These are phyloP conservation scores for Fonsecaea multimorphosa DNA, from an alignment of 2,329 filamentous ascomycete species.

Conservation along the genomic window DNA sequence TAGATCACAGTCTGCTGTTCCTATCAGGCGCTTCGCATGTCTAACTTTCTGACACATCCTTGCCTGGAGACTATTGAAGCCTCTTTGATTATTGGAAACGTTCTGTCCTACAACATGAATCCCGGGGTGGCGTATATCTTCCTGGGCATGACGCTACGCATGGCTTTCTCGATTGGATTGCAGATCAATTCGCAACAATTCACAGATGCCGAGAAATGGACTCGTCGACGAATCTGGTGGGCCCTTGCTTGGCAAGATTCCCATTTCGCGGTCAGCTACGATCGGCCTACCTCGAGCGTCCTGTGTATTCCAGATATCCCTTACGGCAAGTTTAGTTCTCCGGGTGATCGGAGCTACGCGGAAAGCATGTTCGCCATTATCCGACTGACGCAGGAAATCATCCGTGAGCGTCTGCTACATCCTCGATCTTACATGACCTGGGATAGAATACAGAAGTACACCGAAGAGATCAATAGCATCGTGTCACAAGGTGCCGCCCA, in stretches of 20 bases:
- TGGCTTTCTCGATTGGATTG: constrained; percentile 65
- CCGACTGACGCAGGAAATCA: constrained; percentile 60
- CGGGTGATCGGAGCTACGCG: constrained; percentile 61
- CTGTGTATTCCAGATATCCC: constrained; percentile 60
- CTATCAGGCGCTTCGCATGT: constrained; percentile 68
- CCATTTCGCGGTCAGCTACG: constrained; percentile 67
- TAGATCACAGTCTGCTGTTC: constrained; percentile 62
- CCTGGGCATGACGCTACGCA: constrained; percentile 64
- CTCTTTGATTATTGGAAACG: constrained; percentile 66
- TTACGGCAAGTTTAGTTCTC: constrained; percentile 54
- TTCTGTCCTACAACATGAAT: constrained; percentile 68
- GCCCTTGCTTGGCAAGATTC: constrained; percentile 70
- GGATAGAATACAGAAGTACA: constrained; percentile 62
- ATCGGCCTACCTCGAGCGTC: constrained; percentile 62
- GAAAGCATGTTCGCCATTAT: constrained; percentile 65
- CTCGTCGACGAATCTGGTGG: constrained; percentile 59
- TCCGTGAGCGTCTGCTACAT: constrained; percentile 62
- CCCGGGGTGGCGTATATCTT: constrained; percentile 68
- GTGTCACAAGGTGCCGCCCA: constrained; percentile 64
- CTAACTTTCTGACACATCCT: constrained; percentile 67
- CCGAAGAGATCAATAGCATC: constrained; percentile 63
- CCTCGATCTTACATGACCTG: constrained; percentile 61
- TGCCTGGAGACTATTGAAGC: constrained; percentile 68
- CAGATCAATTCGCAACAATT: constrained; percentile 64
- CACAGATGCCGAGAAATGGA: constrained; percentile 55